Conservation (phyloP, 78 protist species). For the Dictyostelium firmibasis region DNA sequence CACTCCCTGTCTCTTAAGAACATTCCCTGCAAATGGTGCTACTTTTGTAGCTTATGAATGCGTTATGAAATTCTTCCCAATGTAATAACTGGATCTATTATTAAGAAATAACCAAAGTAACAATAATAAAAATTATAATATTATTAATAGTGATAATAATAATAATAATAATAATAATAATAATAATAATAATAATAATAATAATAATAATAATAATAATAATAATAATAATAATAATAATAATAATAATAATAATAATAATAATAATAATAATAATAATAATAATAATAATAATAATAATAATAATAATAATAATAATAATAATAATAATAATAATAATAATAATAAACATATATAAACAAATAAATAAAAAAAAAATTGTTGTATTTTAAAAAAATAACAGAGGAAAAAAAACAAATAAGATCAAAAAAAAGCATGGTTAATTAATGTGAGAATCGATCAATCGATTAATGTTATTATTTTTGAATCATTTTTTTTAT, state of each 20-base stretch:
- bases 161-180: not conserved
- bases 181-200: not conserved
- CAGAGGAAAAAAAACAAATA: not conserved
- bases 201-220: not conserved
- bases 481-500: not conserved
- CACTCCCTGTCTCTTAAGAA: slow-evolving; percentile 68
- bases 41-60: slow-evolving; percentile 61
- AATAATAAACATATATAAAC: not conserved
- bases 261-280: not conserved
- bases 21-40: slow-evolving; percentile 79
- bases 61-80: slow-evolving; percentile 17
- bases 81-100: too few relatives aligned
- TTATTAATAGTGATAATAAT: too few relatives aligned
- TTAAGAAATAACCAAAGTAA: too few relatives aligned
- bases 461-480: not conserved
- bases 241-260: not conserved
- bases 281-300: not conserved
- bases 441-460: not conserved
- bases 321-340: not conserved
- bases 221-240: not conserved
- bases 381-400: not conserved
- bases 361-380: not conserved
- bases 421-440: too few relatives aligned
- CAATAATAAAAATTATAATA: too few relatives aligned
- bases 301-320: not conserved